phyloP scores from a whole-genome alignment of 176 grass and related monocot species.

The Paspalum notatum region DNA sequence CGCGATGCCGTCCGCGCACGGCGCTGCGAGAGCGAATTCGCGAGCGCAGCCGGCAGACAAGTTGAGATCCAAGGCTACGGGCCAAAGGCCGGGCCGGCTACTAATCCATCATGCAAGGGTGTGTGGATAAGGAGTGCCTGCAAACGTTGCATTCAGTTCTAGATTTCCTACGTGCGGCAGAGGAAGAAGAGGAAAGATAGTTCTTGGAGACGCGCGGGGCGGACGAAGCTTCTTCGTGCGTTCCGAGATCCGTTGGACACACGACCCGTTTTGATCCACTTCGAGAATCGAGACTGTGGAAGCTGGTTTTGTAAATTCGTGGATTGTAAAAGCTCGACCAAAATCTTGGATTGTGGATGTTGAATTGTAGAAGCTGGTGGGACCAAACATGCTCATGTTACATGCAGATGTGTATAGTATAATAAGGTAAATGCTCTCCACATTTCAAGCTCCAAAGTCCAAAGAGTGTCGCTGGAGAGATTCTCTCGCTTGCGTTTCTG shows the following conservation, averaged over 20 bases:
- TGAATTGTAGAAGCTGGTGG: no score
- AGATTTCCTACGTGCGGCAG: background rate
- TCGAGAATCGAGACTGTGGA: no score
- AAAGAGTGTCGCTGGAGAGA: background rate
- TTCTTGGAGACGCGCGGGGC: background rate
- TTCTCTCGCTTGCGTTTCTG: background rate
- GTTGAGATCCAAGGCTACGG: background rate
- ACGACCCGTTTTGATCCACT: no score
- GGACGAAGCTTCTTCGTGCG: background rate
- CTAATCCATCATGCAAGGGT: background rate
- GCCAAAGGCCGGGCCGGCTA: slow-evolving; percentile 5
- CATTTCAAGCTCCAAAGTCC: background rate
- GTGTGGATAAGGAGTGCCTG: background rate
- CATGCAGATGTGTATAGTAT: no score
- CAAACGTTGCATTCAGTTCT: no score
- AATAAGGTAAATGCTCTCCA: background rate
- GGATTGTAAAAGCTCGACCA: no score
- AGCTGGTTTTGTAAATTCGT: no score
- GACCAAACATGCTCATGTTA: no score
- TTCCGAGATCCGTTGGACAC: background rate
- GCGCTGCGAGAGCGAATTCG: background rate
- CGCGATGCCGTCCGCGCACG: background rate
- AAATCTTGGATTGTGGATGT: no score
- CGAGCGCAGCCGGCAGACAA: slow-evolving; percentile 4
- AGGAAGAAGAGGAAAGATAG: slow-evolving; percentile 18